Base-by-base conservation (phyloP, 2,329 filamentous ascomycete genomes). In the Xylaria sp. region DNA sequence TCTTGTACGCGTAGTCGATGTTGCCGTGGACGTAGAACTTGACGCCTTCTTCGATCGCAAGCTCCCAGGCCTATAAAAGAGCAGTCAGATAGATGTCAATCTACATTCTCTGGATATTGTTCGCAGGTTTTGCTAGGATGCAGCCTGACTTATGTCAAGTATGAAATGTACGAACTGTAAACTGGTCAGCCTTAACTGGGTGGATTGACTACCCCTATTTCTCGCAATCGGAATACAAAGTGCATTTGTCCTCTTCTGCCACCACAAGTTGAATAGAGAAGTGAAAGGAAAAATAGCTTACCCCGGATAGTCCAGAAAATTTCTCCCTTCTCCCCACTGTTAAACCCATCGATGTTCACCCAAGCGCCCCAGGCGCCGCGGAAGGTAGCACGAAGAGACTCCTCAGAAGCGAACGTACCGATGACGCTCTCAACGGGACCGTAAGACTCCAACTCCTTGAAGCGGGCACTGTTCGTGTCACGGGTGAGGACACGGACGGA, bases 291-390 rank as follows among this genome's bases (percentile, higher is more conserved):
- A 50, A 50, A 51, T 9, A 5, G 13, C 60, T 44, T 23, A 66
- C 66, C 69, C 50, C 84, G 77, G 57, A 86, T 79, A 6, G 80
- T 77, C 83, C 82, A 88, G 73, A 80, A 87, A 1, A 82, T 82
- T 74, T 88, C 85, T 0, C 80, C 80, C 73, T 87, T 87, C 75
- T 87, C 85, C 41, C 85, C 86, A 28, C 78, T 78, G 68, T 85
- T 86, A 75, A 87, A 87, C 15, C 85, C 84, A 70, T 88, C 86
- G 51, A 86, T 83, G 73, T 88, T 88, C 57, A 88, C 78, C 70
- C 85, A 88, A 3, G 85, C 85, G n/a, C 82, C 83, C 71, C 82
- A 81, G 56, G 82, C 83, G 5, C 82, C 84, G 10, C 74, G 72
- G 72, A 86, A 84, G 0, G 82, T 84, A 1, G 77, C 75, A 18